Conservation (phyloP, 345 rosid species). For the Acer yangbiense region DNA sequence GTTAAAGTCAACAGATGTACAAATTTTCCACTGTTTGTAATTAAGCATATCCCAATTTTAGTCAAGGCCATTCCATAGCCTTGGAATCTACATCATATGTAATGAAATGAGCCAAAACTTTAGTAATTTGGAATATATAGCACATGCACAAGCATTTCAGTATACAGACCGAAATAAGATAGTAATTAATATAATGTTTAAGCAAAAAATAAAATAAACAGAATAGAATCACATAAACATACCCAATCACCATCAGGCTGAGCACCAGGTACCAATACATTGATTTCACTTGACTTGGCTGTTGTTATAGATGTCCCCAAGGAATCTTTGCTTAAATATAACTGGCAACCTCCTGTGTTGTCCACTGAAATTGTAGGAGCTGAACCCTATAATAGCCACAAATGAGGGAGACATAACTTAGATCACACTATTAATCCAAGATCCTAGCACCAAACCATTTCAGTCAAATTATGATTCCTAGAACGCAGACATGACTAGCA, state of each 20-base stretch:
- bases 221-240: conserved; percentile 26
- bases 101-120: neutral
- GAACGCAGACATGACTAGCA: neutral
- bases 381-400: conserved; percentile 61
- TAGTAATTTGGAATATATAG: neutral
- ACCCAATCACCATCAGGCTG: conserved; percentile 82
- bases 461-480: neutral
- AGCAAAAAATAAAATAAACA: neutral
- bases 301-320: conserved; percentile 80
- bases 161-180: neutral
- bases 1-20: neutral
- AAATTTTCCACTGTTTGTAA: neutral
- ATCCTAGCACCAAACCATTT: conserved; percentile 7
- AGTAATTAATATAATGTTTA: neutral
- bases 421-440: neutral
- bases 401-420: conserved; percentile 16
- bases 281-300: conserved; percentile 93
- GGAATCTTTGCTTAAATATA: conserved; percentile 80
- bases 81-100: neutral
- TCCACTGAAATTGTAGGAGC: conserved; percentile 97
- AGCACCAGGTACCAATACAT: conserved; percentile 79
- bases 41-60: neutral
- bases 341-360: conserved; percentile 85
- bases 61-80: neutral
- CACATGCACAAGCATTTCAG: neutral